Evolutionary conservation across 805 yeast species (phyloP).

Genomic region (Pichia eremophila): DNA sequence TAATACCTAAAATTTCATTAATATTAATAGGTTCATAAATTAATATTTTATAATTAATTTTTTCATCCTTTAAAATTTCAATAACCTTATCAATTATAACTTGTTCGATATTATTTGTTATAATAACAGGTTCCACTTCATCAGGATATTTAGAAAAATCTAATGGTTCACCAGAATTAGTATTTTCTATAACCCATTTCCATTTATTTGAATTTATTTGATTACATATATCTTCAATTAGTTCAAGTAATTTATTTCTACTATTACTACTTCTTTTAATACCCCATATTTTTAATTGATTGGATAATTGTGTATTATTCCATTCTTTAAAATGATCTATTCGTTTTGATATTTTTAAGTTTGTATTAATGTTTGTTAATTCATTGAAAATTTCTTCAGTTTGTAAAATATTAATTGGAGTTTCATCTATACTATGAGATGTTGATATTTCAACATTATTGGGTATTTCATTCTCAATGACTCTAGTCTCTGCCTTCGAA

Average conservation of each 20-base stretch:
- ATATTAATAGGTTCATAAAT: constrained; percentile 20
- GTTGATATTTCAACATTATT: too few relatives aligned
- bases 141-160: constrained; percentile 3
- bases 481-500: too few relatives aligned
- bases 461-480: too few relatives aligned
- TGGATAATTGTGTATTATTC: constrained; percentile 8
- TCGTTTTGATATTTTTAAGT: neutral
- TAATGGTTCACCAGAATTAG: neutral
- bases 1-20: constrained; percentile 8
- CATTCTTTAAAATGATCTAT: constrained; percentile 4
- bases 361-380: too few relatives aligned
- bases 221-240: constrained; percentile 16
- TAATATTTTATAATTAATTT: constrained; percentile 13
- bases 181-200: constrained; percentile 1
- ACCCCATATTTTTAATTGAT: constrained; percentile 28
- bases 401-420: too few relatives aligned
- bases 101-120: neutral
- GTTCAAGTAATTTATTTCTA: neutral
- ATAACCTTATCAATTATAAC: constrained; percentile 13
- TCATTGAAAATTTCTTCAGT: too few relatives aligned
- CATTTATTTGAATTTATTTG: constrained; percentile 3
- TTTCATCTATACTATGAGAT: too few relatives aligned
- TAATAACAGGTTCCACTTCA: neutral
- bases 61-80: constrained; percentile 11
- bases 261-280: constrained; percentile 25